phyloP scores from a whole-genome alignment of 1,284 basidiomycete species.

The Ustilago bromivora region DNA sequence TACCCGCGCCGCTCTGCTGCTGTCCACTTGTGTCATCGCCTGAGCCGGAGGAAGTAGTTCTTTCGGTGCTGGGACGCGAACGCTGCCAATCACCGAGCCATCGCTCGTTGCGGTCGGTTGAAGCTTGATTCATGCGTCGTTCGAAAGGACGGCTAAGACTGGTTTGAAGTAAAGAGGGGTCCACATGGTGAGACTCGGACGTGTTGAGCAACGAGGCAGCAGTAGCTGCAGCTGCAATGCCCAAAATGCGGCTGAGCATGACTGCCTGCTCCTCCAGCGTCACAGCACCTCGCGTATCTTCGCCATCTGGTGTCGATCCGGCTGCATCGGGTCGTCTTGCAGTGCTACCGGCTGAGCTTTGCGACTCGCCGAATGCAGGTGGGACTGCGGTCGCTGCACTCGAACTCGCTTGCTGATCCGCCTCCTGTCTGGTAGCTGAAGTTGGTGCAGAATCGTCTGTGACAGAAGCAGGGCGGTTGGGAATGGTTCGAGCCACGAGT shows the following conservation, averaged over 20 bases:
- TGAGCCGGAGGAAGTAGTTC: neutral
- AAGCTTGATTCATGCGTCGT: slow-evolving; percentile 28
- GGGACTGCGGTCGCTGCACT: neutral
- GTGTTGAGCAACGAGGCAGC: slow-evolving; percentile 64
- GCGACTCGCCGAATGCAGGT: neutral
- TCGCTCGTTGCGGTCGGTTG: slow-evolving; percentile 22
- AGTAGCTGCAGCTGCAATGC: slow-evolving; percentile 66
- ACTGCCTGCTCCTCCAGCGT: slow-evolving; percentile 66
- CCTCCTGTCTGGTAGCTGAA: slow-evolving; percentile 1
- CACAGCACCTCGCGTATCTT: slow-evolving; percentile 52
- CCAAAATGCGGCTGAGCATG: slow-evolving; percentile 65
- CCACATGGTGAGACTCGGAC: slow-evolving; percentile 37
- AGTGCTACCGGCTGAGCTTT: neutral
- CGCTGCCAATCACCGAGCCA: slow-evolving; percentile 41
- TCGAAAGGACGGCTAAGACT: slow-evolving; percentile 46
- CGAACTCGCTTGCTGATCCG: neutral
- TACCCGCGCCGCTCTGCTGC: slow-evolving; percentile 1
- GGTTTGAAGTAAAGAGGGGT: slow-evolving; percentile 50
- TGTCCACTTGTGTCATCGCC: neutral
- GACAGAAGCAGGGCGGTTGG: slow-evolving; percentile 20
- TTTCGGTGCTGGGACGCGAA: slow-evolving; percentile 1
- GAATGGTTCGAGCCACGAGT: slow-evolving; percentile 52
- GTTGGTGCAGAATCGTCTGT: neutral
- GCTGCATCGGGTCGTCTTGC: neutral
- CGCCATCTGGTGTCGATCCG: slow-evolving; percentile 19